A percentile compares a stretch with the other conserved stretches of the same genome.
phyloP scores from a whole-genome alignment of 805 yeast species.

The Kurtzmaniella fragi region DNA sequence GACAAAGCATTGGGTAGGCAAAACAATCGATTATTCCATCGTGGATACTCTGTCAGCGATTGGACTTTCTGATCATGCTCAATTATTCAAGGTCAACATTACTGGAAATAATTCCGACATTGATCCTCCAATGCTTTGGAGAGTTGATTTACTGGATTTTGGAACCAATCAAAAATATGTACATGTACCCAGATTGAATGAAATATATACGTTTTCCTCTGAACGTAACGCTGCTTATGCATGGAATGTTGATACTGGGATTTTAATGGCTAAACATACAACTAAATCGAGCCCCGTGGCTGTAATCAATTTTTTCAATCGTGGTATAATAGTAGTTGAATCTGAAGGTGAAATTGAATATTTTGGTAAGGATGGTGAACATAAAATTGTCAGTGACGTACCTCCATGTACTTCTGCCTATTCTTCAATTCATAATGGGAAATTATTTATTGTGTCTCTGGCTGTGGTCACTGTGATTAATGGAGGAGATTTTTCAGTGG shows the following conservation, averaged over 20 bases:
- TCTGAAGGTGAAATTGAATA: constrained; percentile 8
- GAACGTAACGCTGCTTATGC: constrained; percentile 7
- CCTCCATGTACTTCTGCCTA: background rate
- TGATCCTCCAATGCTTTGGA: constrained; percentile 10
- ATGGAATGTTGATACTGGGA: constrained; percentile 10
- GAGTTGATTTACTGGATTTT: constrained; percentile 12
- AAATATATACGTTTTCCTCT: constrained; percentile 12
- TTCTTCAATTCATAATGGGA: constrained; percentile 1
- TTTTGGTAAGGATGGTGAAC: constrained; percentile 2
- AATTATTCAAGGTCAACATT: constrained; percentile 9
- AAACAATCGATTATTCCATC: constrained; percentile 13
- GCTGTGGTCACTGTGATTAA: too few species aligned
- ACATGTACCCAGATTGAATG: too few species aligned
- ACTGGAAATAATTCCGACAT: background rate
- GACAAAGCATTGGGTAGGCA: constrained; percentile 45
- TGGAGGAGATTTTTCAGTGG: too few species aligned
- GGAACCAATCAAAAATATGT: constrained; percentile 3
- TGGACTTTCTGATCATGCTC: constrained; percentile 10
- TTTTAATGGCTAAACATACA: constrained; percentile 5
- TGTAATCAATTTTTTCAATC: constrained; percentile 8
- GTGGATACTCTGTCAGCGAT: constrained; percentile 6
- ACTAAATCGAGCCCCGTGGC: constrained; percentile 7
- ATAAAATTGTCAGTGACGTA: background rate
- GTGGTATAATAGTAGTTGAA: constrained; percentile 10
- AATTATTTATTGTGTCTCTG: background rate